Percentiles rank a stretch among this genome's conserved stretches.
Evolutionary conservation across 139 green algal species (phyloP).

Genomic region (Picochlorum costavermella): DNA sequence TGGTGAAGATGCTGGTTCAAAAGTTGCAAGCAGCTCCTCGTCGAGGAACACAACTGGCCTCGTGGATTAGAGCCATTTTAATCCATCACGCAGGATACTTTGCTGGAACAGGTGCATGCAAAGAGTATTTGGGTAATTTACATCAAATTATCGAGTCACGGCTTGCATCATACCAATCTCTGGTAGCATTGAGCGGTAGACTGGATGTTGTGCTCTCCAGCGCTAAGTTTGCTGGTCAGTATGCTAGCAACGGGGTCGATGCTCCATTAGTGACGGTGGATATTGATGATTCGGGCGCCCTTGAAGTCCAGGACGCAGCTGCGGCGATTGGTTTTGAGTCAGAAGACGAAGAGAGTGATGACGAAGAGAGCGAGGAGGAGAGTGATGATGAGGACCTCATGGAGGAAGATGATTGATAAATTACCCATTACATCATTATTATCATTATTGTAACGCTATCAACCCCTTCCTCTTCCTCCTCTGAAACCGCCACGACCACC

Average conservation of each 20-base stretch:
- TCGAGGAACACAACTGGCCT: constrained; percentile 46
- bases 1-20: constrained; percentile 33
- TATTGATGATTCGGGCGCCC: not conserved
- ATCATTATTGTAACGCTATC: not conserved
- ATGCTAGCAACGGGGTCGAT: not conserved
- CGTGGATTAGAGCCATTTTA: constrained; percentile 58
- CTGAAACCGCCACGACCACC: constrained; percentile 20
- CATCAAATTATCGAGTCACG: constrained; percentile 42
- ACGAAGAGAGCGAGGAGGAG: constrained; percentile 5
- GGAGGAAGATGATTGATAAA: constrained; percentile 7
- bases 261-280: constrained; percentile 6
- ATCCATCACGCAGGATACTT: constrained; percentile 64
- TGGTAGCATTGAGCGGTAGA: constrained; percentile 38
- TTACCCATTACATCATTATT: not conserved
- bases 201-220: constrained; percentile 47
- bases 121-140: constrained; percentile 15
- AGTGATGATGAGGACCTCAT: constrained; percentile 5
- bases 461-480: constrained; percentile 8
- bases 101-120: constrained; percentile 24
- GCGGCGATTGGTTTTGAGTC: constrained; percentile 2
- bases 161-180: constrained; percentile 32
- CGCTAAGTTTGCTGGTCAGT: not conserved
- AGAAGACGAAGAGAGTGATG: not conserved
- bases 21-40: constrained; percentile 44
- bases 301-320: constrained; percentile 18